Conservation (phyloP, 2,329 filamentous ascomycete genomes). For the Mycocentrospora acerina region DNA sequence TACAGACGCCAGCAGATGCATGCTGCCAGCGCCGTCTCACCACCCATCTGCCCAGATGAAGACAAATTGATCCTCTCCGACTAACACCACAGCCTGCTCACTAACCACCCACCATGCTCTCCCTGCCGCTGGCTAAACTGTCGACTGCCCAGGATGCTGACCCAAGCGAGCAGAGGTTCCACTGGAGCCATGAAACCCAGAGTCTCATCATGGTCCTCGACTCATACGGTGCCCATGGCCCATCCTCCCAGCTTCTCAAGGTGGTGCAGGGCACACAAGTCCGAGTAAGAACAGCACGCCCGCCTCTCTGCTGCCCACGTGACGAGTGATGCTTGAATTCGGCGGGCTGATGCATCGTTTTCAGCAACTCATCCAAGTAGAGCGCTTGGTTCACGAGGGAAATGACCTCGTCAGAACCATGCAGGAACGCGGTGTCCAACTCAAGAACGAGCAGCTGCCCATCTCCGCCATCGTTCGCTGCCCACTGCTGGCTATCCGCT, state of each 20-base stretch:
- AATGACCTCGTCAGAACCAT: slow-evolving; percentile 19
- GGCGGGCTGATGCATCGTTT: slow-evolving; percentile 9
- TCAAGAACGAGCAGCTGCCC: slow-evolving; percentile 44
- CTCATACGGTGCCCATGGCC: slow-evolving; percentile 25
- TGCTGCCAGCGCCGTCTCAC: not conserved
- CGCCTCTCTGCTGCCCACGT: slow-evolving; percentile 1
- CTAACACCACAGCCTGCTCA: slow-evolving; percentile 10
- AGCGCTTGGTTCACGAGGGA: slow-evolving; percentile 23
- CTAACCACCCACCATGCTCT: slow-evolving; percentile 24
- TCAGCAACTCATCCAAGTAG: slow-evolving; percentile 27
- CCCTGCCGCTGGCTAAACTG: slow-evolving; percentile 33
- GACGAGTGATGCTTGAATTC: not conserved
- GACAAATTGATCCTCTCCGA: slow-evolving; percentile 10
- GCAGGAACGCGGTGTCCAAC: slow-evolving; percentile 26
- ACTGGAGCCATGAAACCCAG: slow-evolving; percentile 38
- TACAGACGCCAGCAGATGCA: too few relatives aligned
- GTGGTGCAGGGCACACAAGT: slow-evolving; percentile 45
- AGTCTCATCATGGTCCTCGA: slow-evolving; percentile 38
- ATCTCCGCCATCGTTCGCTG: slow-evolving; percentile 47
- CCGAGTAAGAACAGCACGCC: slow-evolving; percentile 40
- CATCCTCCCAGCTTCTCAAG: slow-evolving; percentile 38
- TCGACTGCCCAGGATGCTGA: slow-evolving; percentile 37
- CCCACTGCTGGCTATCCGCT: slow-evolving; percentile 45
- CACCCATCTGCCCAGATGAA: not conserved
- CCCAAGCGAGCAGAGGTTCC: slow-evolving; percentile 28